Conservation (phyloP, 208 protist species). For the Crithidia brevicula region DNA sequence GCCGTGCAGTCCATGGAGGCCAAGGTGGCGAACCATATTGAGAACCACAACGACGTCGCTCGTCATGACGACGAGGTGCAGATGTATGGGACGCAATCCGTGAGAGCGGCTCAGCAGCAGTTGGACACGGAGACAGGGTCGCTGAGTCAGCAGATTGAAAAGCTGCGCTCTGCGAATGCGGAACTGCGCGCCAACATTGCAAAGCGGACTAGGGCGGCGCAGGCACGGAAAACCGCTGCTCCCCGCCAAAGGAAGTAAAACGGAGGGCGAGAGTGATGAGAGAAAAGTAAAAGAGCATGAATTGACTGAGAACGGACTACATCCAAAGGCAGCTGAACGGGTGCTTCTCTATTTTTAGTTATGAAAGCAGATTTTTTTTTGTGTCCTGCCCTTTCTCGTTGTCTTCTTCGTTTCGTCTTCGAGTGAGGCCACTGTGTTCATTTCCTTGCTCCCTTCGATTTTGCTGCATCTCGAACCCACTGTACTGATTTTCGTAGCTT, state of each 20-base stretch:
- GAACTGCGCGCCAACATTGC: constrained; percentile 38
- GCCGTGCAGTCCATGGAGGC: constrained; percentile 81
- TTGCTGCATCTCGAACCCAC: background rate
- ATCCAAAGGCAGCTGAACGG: no score
- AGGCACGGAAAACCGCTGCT: background rate
- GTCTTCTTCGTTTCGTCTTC: background rate
- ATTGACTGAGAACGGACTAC: no score
- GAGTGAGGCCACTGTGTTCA: background rate
- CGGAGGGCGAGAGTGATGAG: background rate
- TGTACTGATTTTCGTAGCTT: background rate
- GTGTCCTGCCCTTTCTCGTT: constrained; percentile 2
- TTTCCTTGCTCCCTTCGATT: no score
- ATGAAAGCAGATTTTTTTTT: no score
- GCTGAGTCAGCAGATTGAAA: constrained; percentile 42
- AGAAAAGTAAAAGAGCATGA: background rate
- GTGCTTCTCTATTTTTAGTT: background rate
- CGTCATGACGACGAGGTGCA: constrained; percentile 59
- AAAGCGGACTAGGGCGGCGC: constrained; percentile 4
- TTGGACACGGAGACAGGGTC: constrained; percentile 33
- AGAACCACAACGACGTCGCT: constrained; percentile 53
- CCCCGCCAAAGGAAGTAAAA: constrained; percentile 8
- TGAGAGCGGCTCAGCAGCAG: constrained; percentile 11
- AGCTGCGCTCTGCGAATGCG: constrained; percentile 53
- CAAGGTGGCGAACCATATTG: constrained; percentile 60
- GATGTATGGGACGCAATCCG: constrained; percentile 11